These are phyloP conservation scores for Beauveria asiatica DNA, from an alignment of 2,329 filamentous ascomycete genomes.

Conservation along the genomic window DNA sequence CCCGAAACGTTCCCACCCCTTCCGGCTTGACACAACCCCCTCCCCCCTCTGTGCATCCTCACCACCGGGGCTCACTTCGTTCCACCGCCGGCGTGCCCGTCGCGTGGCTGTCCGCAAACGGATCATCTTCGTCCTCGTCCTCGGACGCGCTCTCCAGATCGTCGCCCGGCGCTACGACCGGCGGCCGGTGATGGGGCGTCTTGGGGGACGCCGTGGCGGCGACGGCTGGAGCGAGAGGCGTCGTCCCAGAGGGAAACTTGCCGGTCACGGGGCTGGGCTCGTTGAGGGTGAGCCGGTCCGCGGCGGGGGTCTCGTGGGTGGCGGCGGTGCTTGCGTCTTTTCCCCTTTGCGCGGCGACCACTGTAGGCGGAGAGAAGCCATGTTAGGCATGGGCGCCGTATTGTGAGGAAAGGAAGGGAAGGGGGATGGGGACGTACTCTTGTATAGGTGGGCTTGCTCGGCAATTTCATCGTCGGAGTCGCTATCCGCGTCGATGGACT, in stretches of 20 bases:
- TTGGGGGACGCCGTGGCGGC: conserved; percentile 12
- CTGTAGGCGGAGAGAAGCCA: conserved; percentile 15
- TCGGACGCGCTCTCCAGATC: conserved; percentile 32
- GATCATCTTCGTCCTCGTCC: conserved; percentile 70
- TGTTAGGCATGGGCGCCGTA: conserved; percentile 16
- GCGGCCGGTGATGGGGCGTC: conserved; percentile 29
- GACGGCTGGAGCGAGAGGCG: not conserved
- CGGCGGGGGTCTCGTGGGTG: not conserved
- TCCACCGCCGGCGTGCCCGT: conserved; percentile 33
- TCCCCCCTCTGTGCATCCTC: not conserved
- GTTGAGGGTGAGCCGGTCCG: conserved; percentile 19
- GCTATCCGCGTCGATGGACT: conserved; percentile 68
- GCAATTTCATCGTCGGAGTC: conserved; percentile 61
- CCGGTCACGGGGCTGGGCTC: conserved; percentile 23
- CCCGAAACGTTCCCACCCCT: not conserved
- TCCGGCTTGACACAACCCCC: not conserved
- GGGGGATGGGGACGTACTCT: conserved; percentile 34
- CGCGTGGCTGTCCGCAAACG: conserved; percentile 77
- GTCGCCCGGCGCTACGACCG: conserved; percentile 19
- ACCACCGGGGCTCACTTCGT: conserved; percentile 24
- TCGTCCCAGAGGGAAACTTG: too few species aligned
- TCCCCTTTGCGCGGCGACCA: conserved; percentile 21
- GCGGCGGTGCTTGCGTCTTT: not conserved
- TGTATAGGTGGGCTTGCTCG: conserved; percentile 57
- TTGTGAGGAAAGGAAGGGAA: not conserved